Conservation (phyloP, 2,329 filamentous ascomycete genomes). For the Exutisphaerella laricina region DNA sequence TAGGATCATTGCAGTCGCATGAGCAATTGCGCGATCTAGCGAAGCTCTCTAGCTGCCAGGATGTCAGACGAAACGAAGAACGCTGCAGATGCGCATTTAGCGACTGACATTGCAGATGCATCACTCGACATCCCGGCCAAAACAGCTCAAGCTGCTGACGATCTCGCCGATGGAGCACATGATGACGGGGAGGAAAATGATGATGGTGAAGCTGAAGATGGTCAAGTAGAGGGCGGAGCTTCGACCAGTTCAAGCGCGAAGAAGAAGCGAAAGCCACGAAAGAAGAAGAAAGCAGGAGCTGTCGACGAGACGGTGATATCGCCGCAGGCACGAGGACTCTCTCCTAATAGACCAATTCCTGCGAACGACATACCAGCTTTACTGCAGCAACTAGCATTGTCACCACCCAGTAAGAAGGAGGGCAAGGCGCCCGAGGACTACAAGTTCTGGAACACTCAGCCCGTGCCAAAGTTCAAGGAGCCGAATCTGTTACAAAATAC, state of each 20-base stretch:
- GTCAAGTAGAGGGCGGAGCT: conserved; percentile 11
- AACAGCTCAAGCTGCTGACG: conserved; percentile 18
- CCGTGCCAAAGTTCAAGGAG: conserved; percentile 73
- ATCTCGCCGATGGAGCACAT: conserved; percentile 9
- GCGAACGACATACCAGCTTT: conserved; percentile 28
- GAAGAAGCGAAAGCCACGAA: conserved; percentile 25
- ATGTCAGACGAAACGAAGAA: conserved; percentile 12
- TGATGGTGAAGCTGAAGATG: conserved; percentile 20
- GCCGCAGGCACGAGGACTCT: conserved; percentile 6
- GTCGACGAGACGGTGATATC: conserved; percentile 6
- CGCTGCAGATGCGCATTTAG: conserved; percentile 14
- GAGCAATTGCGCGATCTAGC: no score
- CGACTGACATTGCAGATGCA: conserved; percentile 18
- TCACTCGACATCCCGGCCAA: conserved; percentile 14
- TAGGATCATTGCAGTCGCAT: no score
- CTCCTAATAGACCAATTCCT: conserved; percentile 18
- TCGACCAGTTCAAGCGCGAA: conserved; percentile 10
- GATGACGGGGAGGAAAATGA: conserved; percentile 22
- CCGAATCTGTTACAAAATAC: conserved; percentile 33
- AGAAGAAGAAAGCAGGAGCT: conserved; percentile 23
- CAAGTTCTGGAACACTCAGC: conserved; percentile 98
- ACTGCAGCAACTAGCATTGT: conserved; percentile 27
- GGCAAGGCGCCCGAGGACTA: conserved; percentile 49
- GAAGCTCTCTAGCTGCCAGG: background rate
- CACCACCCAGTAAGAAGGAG: conserved; percentile 24